phyloP scores from a whole-genome alignment of 2,329 filamentous ascomycete species.

The Phoma sp. region DNA sequence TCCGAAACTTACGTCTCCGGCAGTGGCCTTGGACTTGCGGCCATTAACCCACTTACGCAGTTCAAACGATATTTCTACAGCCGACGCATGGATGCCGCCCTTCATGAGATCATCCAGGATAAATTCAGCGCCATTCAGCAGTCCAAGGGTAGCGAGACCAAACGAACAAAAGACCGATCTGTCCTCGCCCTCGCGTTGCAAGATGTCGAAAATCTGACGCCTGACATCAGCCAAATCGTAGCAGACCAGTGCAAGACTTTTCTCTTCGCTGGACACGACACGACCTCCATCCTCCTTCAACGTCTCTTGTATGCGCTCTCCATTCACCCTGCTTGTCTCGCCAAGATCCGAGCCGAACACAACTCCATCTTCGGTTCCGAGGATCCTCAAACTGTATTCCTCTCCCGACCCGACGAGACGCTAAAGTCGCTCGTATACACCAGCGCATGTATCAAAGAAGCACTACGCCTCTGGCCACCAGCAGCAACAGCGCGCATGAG shows the following conservation, averaged over 20 bases:
- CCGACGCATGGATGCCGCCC: slow-evolving; percentile 30
- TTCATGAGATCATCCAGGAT: slow-evolving; percentile 35
- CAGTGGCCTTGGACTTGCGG: slow-evolving; percentile 28
- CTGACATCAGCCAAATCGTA: slow-evolving; percentile 44
- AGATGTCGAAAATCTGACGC: slow-evolving; percentile 42
- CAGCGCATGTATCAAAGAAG: slow-evolving; percentile 61
- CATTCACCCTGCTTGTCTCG: slow-evolving; percentile 37
- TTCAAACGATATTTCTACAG: slow-evolving; percentile 30
- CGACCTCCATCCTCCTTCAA: slow-evolving; percentile 47
- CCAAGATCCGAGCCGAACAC: slow-evolving; percentile 56
- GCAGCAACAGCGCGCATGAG: slow-evolving; percentile 52
- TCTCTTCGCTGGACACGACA: slow-evolving; percentile 57
- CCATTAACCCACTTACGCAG: slow-evolving; percentile 29
- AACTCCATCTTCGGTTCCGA: slow-evolving; percentile 59
- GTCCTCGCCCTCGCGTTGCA: slow-evolving; percentile 45
- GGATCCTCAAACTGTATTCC: slow-evolving; percentile 50
- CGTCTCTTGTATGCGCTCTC: slow-evolving; percentile 43
- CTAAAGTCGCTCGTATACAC: slow-evolving; percentile 60
- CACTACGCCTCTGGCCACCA: slow-evolving; percentile 61
- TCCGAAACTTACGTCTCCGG: slow-evolving; percentile 27
- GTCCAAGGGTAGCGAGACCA: slow-evolving; percentile 21
- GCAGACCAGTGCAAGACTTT: slow-evolving; percentile 53
- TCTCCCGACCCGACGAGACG: slow-evolving; percentile 54
- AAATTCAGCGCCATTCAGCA: slow-evolving; percentile 36
- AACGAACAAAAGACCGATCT: slow-evolving; percentile 34